Evolutionary conservation across 345 rosid species (phyloP), one percentile per base, ranked within the genome.

Genomic region (Pistacia vera): DNA sequence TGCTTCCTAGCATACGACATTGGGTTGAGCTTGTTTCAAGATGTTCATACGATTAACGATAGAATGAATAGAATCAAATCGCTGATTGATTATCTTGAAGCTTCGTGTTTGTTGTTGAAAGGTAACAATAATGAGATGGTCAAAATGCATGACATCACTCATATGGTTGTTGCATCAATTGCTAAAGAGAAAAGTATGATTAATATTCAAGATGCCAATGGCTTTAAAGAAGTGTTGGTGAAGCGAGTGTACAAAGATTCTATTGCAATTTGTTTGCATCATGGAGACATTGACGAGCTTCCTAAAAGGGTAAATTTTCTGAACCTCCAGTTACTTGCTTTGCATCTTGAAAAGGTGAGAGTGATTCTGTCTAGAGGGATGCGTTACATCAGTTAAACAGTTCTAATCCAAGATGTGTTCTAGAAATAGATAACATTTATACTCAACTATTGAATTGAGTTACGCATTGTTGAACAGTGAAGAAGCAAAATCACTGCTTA

Each of bases 121-220:
- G 54, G 54, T 7, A 12, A 49, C 41, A 69, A 1, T 17, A 46
- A 54, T 46, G 65, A 60, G 20, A 8, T 0, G 0, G 58, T 83
- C 36, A 74, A 48, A 36, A 78, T 83, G 78, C 84, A 83, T 63
- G 79, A 83, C 63, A 44, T 77, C n/a, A 63, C 78, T 14, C 72
- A 6, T 36, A 8, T 20, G 17, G 71, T 60, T 4, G 81, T 83
- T 9, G 10, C 35, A 4, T 49, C 72, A 12, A 70, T 80, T 2
- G 79, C 78, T 8, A 66, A 12, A 65, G 81, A 71, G 4, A 35
- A 57, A 4, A 59, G 20, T 25, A 18, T 57, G 18, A 16, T 77
- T 28, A 5, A 58, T 20, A 8, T 59, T 17, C 5, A 6, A 38
- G 11, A 5, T 8, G 67, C 4, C 36, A n/a, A 63, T 3, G 64